These are phyloP conservation scores for Pseudogymnoascus sp. DNA, from an alignment of 2,329 filamentous ascomycete genomes.

Conservation along the genomic window DNA sequence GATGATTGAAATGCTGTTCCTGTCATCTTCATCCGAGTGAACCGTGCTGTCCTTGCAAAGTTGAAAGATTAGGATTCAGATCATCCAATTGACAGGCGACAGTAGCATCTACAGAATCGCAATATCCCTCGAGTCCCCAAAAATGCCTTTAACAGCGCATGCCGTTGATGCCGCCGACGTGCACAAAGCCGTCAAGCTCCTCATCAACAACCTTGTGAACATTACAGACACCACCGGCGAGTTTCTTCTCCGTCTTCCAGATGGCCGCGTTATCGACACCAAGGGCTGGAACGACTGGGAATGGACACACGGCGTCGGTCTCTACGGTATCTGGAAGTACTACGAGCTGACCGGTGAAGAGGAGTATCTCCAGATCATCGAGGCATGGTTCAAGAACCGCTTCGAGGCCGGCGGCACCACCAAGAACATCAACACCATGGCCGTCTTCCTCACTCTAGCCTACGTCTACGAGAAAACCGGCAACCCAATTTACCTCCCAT, in stretches of 20 bases:
- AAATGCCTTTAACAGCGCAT: conserved; percentile 34
- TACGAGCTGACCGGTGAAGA: conserved; percentile 62
- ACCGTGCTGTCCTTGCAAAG: not conserved
- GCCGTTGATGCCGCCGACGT: conserved; percentile 37
- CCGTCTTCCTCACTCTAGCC: conserved; percentile 67
- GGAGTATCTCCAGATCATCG: conserved; percentile 56
- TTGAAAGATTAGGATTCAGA: not conserved
- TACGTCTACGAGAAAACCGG: conserved; percentile 70
- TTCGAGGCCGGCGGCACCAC: conserved; percentile 46
- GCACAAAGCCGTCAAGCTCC: conserved; percentile 51
- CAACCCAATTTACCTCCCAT: conserved; percentile 63
- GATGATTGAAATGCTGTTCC: not conserved
- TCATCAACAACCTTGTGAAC: conserved; percentile 69
- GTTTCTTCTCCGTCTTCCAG: conserved; percentile 62
- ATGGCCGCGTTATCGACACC: conserved; percentile 72
- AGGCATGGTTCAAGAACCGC: conserved; percentile 60
- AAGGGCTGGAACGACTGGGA: conserved; percentile 83
- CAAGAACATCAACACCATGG: conserved; percentile 84
- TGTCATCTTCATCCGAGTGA: not conserved
- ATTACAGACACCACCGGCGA: conserved; percentile 69
- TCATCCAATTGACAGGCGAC: not conserved
- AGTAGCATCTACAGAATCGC: not conserved
- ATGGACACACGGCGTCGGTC: conserved; percentile 73
- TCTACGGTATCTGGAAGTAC: conserved; percentile 79
- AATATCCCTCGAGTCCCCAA: not conserved